Base-by-base conservation (phyloP, 2,329 filamentous ascomycete genomes). In the Xylariaceae sp. region DNA sequence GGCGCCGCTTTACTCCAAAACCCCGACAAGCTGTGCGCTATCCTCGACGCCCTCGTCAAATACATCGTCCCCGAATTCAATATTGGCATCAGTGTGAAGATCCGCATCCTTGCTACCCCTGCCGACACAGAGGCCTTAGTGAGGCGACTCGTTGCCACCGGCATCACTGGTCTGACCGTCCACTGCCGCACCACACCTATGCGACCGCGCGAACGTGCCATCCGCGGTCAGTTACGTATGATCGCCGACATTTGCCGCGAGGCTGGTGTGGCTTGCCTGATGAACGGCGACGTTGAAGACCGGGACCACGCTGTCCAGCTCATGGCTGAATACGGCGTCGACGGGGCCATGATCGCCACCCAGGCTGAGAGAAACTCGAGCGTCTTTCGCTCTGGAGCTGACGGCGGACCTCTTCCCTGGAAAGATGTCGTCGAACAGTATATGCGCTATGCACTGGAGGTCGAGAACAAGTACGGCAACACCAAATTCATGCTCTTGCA, bases 121-220 rank as follows among this genome's bases (percentile, higher is more conserved):
- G 85, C 84, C 51, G 74, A 86, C 64, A 99, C 94, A 0, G 84
- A 88, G 60, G 74, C 75, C 1, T 76, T 99, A 14, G 92, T 99
- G 12, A 77, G 84, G 45, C 78, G 82, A 49, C 82, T 99, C 3
- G 88, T 89, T 57, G 80, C 78, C 44, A 99, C 94, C 0, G 94
- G 94, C 2, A 97, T 99, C 66, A 94, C 86, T 2, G 91, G 88
- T 0, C 74, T 99, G 56, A 97, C 94, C 0, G 82, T 99, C 1
- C 94, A 99, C 73, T 99, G 94, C 71, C 89, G 94, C 19, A 99
- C 94, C 0, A 92, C 91, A 6, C 89, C 91, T 1, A 99, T 99
- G 94, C 82, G 94, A 35, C 91, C 92, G 1, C 78, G 91, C 42
- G 90, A 97, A 70, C 80, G 83, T 19, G 94, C 92, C 2, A 90